Conservation (phyloP, 306 rosid species). For the Urtica urens region DNA sequence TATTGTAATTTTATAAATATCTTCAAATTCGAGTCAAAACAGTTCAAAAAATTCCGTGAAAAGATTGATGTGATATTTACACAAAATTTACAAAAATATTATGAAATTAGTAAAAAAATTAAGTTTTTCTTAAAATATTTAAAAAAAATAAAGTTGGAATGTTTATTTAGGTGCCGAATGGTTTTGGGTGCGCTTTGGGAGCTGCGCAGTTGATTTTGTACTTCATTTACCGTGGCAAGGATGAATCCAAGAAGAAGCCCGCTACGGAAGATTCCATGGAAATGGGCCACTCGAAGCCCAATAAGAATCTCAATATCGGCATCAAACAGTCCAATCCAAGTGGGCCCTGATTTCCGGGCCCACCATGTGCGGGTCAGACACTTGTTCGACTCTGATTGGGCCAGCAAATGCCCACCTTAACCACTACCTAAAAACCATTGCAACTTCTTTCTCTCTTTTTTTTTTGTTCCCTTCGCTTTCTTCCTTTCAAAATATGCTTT, state of each 20-base stretch:
- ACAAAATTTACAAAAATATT: too few relatives aligned
- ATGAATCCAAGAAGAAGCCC: conserved; percentile 22
- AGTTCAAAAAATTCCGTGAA: too few relatives aligned
- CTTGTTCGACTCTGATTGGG: neutral
- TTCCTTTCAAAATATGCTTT: neutral
- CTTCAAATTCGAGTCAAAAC: too few relatives aligned
- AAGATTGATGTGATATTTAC: too few relatives aligned
- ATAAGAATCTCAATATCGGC: conserved; percentile 6
- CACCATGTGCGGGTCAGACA: neutral
- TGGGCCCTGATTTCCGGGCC: conserved; percentile 13
- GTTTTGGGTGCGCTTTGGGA: conserved; percentile 61
- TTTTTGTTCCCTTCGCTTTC: too few relatives aligned
- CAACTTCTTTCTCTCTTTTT: neutral
- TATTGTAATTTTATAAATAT: too few relatives aligned
- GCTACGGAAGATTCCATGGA: conserved; percentile 34
- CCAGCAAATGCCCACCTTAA: neutral
- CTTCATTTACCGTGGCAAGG: conserved; percentile 44
- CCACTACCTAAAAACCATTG: too few relatives aligned
- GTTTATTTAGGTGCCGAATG: conserved; percentile 61
- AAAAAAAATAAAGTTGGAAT: too few relatives aligned
- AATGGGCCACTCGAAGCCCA: conserved; percentile 39
- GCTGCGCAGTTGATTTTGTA: conserved; percentile 55
- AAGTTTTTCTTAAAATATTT: too few relatives aligned
- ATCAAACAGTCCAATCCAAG: conserved; percentile 15
- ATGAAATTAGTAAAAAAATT: too few relatives aligned